These are phyloP conservation scores for Penicillium sp. DNA, from an alignment of 2,329 filamentous ascomycete species.

Conservation along the genomic window DNA sequence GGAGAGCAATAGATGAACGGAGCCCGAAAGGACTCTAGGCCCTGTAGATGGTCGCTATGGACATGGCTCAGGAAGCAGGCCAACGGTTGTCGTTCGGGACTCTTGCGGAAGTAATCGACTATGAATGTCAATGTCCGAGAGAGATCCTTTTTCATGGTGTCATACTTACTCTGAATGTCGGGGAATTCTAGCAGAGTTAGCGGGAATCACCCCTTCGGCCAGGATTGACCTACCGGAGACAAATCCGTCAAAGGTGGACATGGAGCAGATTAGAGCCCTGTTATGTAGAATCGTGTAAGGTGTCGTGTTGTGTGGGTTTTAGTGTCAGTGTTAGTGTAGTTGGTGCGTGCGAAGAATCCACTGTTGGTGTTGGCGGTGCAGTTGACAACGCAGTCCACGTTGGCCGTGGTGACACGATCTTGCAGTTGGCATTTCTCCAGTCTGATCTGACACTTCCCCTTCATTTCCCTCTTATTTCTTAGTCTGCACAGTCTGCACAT, in stretches of 20 bases:
- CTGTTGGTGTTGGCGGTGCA: slow-evolving; percentile 3
- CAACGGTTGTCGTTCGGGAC: slow-evolving; percentile 59
- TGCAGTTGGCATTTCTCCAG: neutral
- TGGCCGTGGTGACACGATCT: neutral
- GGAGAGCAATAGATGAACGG: slow-evolving; percentile 90
- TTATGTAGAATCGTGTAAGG: neutral
- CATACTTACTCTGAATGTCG: slow-evolving; percentile 62
- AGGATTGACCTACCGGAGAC: slow-evolving; percentile 24
- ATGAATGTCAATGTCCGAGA: neutral
- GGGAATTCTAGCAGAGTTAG: slow-evolving; percentile 63
- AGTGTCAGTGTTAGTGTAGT: neutral
- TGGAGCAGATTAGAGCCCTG: slow-evolving; percentile 4
- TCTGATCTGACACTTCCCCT: neutral
- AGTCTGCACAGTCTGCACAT: neutral
- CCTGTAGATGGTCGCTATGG: slow-evolving; percentile 83
- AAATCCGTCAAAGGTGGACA: slow-evolving; percentile 36
- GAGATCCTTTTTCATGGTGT: neutral
- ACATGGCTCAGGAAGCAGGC: slow-evolving; percentile 91
- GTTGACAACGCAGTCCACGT: neutral
- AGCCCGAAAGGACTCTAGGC: slow-evolving; percentile 71
- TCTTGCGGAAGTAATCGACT: slow-evolving; percentile 79
- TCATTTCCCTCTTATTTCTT: neutral
- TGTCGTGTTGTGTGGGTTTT: too few species aligned
- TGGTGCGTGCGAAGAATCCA: slow-evolving; percentile 3
- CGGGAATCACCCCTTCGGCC: neutral